Conservation (phyloP, 768 basidiomycete species). For the Suillus fuscotomentosus region DNA sequence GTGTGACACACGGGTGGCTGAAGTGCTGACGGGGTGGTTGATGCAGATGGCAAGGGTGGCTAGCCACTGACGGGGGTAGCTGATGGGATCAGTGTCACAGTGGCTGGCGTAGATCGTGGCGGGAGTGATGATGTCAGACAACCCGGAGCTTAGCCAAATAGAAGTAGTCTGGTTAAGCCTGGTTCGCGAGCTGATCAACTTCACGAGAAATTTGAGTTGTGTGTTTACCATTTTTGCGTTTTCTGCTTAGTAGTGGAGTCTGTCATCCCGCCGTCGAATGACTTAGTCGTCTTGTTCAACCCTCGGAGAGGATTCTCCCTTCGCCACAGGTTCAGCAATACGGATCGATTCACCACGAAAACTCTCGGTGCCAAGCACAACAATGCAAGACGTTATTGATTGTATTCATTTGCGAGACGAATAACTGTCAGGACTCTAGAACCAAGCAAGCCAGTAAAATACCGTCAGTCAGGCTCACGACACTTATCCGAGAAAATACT, state of each 20-base stretch:
- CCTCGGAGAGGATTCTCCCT: neutral
- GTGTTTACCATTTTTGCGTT: neutral
- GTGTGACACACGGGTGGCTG: too few relatives aligned
- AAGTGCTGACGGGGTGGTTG: too few relatives aligned
- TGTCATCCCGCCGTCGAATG: neutral
- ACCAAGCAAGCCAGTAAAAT: neutral
- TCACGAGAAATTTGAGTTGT: neutral
- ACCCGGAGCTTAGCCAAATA: neutral
- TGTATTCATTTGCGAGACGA: neutral
- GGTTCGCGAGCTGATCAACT: neutral
- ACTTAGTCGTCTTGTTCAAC: neutral
- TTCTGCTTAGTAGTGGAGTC: neutral
- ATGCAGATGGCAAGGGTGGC: too few relatives aligned
- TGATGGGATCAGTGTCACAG: too few relatives aligned
- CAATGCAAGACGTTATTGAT: neutral
- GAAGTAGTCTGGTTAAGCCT: neutral
- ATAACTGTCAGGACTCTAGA: neutral
- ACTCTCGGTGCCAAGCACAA: neutral
- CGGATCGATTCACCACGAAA: neutral
- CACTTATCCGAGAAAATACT: neutral
- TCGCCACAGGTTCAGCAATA: neutral
- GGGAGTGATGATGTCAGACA: too few relatives aligned
- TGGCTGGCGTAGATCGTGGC: too few relatives aligned
- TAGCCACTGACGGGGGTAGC: too few relatives aligned
- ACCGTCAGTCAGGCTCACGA: neutral